A percentile compares a stretch with the other conserved stretches of the same genome.
phyloP scores from a whole-genome alignment of 345 rosid species.

The Corchorus olitorius region DNA sequence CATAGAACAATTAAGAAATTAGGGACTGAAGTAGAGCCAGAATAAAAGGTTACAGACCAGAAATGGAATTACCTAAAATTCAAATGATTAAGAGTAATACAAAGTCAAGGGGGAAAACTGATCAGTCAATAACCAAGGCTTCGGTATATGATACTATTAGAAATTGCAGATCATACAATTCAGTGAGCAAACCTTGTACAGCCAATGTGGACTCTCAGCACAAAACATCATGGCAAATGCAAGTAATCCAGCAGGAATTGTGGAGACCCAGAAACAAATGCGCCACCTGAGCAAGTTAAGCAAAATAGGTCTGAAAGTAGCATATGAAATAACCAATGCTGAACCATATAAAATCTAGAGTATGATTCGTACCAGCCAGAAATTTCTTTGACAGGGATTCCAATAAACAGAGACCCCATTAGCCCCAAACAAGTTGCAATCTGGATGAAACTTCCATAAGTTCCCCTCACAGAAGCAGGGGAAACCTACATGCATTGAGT shows the following conservation, averaged over 20 bases:
- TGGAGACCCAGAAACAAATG: conserved; percentile 83
- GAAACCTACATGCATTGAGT: conserved; percentile 57
- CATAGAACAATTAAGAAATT: too few species aligned
- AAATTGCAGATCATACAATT: background rate
- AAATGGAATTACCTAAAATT: background rate
- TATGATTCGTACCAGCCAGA: conserved; percentile 65
- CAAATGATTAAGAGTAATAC: background rate
- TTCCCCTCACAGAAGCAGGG: conserved; percentile 94
- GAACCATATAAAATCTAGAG: background rate
- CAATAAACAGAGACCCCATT: conserved; percentile 90
- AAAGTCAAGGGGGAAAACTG: background rate
- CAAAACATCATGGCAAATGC: conserved; percentile 79
- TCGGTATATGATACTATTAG: background rate
- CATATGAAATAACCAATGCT: background rate
- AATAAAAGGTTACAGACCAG: too few species aligned
- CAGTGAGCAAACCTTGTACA: conserved; percentile 69
- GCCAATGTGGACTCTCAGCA: conserved; percentile 92
- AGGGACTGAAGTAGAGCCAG: too few species aligned
- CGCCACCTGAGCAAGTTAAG: conserved; percentile 72
- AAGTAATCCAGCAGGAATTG: conserved; percentile 80
- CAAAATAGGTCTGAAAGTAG: conserved; percentile 15
- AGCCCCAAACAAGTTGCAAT: conserved; percentile 96
- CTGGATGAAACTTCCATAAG: conserved; percentile 93
- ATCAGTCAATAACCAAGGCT: conserved; percentile 2
- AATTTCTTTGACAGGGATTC: conserved; percentile 81